phyloP scores from a whole-genome alignment of 441 rosid genomes.

The Erodium moschatum region DNA sequence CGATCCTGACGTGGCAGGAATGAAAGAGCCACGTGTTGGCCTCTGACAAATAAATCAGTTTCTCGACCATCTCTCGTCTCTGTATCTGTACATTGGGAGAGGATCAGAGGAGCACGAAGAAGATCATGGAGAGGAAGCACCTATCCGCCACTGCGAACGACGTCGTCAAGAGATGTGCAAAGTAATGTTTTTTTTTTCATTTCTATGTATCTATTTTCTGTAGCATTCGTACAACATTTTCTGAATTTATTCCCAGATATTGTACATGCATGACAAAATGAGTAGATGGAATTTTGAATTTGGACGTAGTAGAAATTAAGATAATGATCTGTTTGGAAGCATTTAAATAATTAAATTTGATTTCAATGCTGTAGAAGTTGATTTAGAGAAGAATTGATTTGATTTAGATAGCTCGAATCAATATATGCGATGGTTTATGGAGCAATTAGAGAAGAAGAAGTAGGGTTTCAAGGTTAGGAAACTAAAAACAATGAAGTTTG shows the following conservation, averaged over 20 bases:
- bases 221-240: not conserved
- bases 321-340: not conserved
- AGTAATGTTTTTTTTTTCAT: constrained; percentile 30
- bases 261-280: not conserved
- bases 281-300: not conserved
- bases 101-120: constrained; percentile 13
- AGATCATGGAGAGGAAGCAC: constrained; percentile 47
- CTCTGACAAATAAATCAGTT: not conserved
- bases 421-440: not conserved
- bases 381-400: not conserved
- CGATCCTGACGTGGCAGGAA: constrained; percentile 32
- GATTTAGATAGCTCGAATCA: not conserved
- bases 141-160: constrained; percentile 73
- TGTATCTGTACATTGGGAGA: constrained; percentile 6
- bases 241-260: not conserved
- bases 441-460: not conserved
- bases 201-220: not conserved
- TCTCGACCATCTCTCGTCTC: not conserved
- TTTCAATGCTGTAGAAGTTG: not conserved
- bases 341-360: not conserved
- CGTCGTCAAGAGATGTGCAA: constrained; percentile 53
- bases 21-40: not conserved
- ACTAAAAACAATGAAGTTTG: not conserved
- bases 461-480: not conserved
- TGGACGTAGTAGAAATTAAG: not conserved